These are phyloP conservation scores for Plantago elongata DNA, from an alignment of 257 asterid genomes.

Conservation along the genomic window DNA sequence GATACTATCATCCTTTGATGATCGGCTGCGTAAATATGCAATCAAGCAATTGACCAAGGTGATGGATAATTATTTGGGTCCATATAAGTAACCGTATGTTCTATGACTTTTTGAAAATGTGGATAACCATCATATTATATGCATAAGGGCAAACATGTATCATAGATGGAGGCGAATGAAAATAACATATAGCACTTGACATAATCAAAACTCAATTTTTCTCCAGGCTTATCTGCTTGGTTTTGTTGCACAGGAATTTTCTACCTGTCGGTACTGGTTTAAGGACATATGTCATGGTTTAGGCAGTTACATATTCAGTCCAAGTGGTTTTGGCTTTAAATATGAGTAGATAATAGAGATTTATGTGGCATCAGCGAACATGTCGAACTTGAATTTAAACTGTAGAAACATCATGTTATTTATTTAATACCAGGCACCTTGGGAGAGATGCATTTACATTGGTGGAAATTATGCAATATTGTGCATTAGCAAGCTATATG, in stretches of 20 bases:
- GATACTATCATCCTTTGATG: conserved; percentile 90
- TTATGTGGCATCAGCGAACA: too few relatives aligned
- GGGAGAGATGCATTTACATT: too few relatives aligned
- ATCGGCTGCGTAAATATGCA: conserved; percentile 81
- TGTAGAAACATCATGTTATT: too few relatives aligned
- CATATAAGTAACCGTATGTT: conserved; percentile 3
- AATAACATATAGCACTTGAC: neutral
- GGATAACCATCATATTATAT: neutral
- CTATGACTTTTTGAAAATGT: conserved; percentile 1
- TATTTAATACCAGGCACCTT: too few relatives aligned
- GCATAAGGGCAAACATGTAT: too few relatives aligned
- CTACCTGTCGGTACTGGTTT: too few relatives aligned
- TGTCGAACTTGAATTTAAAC: too few relatives aligned
- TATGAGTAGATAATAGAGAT: too few relatives aligned
- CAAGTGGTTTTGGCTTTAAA: too few relatives aligned
- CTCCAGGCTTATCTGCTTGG: neutral
- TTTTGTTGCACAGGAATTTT: neutral
- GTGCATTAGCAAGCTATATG: conserved; percentile 6
- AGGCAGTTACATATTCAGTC: too few relatives aligned
- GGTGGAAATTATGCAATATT: neutral
- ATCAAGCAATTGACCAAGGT: conserved; percentile 86
- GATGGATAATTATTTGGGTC: conserved; percentile 23
- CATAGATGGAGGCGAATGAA: neutral
- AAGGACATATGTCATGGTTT: too few relatives aligned
- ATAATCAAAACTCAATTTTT: neutral